Base-by-base conservation (phyloP, 2,329 filamentous ascomycete species). In the Piedraia hortae region DNA sequence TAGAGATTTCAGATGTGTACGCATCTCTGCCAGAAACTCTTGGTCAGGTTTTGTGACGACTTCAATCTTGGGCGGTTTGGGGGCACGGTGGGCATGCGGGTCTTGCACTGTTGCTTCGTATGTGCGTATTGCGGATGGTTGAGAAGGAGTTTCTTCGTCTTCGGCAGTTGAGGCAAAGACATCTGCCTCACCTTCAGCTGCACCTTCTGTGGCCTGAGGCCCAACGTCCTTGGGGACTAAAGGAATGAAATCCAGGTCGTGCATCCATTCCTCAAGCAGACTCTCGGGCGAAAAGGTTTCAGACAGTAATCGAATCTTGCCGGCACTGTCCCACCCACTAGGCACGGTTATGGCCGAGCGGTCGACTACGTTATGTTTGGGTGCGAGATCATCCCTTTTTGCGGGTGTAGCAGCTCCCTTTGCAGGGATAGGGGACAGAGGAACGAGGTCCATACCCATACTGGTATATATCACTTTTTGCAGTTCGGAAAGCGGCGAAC, bases 271-370 rank as follows among this genome's bases (percentile, higher is more conserved):
- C 26, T 66, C 60, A 35, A 75, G 85, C 19, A 89, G 58, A 8
- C 62, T 60, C 50, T 97, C 85, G 11, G 88, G 74, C 33, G 93
- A 77, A 36, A 93, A 93, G 0, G 69, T 74, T 39, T 90, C 85
- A 24, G 77, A 64, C 13, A 93, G 54, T 19, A 93, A 77, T 18
- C 82, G 62, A 28, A 97, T 91, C 48, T 93, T 97, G 27, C 78
- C 80, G 74, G 78, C 91, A 0, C 80, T 91, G 45, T 97, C 85
- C 85, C 85, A 97, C 43, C 91, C 91, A 9, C 80, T 72, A 2
- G 82, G 82, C 1, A 97, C 73, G 4, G 91, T 57, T 24, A 97
- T 80, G 54, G 88, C 88, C 82, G 62, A 47, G 85, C 85, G 34
- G 22, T 45, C 41, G 20, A 45, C 42, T 17, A 45, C 41, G 17